A percentile compares a stretch with the other conserved stretches of the same genome.
These are phyloP conservation scores for Syzygium malaccense DNA, from an alignment of 441 rosid genomes.

Conservation along the genomic window DNA sequence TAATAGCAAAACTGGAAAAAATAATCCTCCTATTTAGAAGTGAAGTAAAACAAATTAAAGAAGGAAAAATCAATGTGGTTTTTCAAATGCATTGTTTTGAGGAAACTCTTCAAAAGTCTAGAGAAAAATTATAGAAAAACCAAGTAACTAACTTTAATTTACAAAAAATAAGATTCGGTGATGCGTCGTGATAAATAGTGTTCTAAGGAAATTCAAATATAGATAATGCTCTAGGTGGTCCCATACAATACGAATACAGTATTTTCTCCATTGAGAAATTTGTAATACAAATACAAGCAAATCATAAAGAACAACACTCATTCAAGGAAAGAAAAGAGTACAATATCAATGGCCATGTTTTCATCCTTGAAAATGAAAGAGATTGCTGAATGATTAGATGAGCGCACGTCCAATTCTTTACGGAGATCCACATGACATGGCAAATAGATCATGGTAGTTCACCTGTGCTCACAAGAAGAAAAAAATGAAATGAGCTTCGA, in stretches of 20 bases:
- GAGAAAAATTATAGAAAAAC: neutral
- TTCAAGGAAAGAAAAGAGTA: neutral
- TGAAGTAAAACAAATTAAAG: neutral
- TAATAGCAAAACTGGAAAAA: neutral
- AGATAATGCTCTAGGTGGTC: neutral
- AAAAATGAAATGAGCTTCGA: neutral
- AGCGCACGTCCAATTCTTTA: rapidly evolving
- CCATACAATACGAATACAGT: neutral
- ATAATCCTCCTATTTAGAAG: neutral
- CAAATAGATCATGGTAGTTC: neutral
- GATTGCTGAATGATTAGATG: neutral
- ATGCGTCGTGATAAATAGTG: neutral
- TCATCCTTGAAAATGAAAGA: neutral
- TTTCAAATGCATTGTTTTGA: neutral
- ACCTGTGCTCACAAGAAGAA: neutral
- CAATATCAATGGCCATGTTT: neutral
- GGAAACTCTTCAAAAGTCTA: neutral
- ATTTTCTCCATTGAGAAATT: neutral
- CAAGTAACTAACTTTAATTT: neutral
- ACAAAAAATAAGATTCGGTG: rapidly evolving
- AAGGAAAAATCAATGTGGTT: neutral
- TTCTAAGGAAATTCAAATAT: neutral
- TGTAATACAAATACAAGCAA: neutral
- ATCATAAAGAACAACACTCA: neutral
- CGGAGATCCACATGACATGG: neutral